Base-by-base conservation (phyloP, 768 basidiomycete species). In the Russula brevipes region DNA sequence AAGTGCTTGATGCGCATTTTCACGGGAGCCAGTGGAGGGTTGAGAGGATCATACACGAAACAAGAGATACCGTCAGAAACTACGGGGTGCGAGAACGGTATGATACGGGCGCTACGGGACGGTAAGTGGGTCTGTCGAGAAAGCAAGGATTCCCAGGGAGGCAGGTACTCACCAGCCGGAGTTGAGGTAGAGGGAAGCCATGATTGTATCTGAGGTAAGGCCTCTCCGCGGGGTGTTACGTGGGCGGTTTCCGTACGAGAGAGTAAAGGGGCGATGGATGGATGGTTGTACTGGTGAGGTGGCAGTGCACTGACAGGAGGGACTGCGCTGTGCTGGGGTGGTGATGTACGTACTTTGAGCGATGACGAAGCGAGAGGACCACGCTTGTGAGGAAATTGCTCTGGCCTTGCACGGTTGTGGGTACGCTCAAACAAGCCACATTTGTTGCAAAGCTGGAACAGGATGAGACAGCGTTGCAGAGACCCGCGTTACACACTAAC, bases 341-440 rank as follows among this genome's bases (percentile, higher is more conserved):
- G 68, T 47, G 67, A 63, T 39, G 69, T 71, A 64, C 77, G 79
- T 67, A 69, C 68, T 82, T 79, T 45, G 79, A 77, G 66, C 79
- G 78, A 57, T 24, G 80, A 76, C 3, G 81, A 71, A 10, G 86
- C 82, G 39, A 89, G 76, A 0, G 88, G 86, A 0, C 88, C 88
- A 44, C 88, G 81, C 68, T 88, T 88, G 76, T 89, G 88, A 5
- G 88, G 88, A 72, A 90, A 90, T 68, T 89, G 88, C 66, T 89
- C 88, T 0, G 89, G 89, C 46, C 89, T 78, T 10, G 88, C 85
- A 16, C 87, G 82, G 14, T 87, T 88, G 73, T 91, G 89, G 0
- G 89, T 91, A 47, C 89, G 82, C 73, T 91, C 89, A 66, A 90
- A 91, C 4, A 91, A 74, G 16, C 89, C 89, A 68, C 89, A 91